Base-by-base conservation (phyloP, 2,329 filamentous ascomycete genomes). In the Byssochlamys sp. region DNA sequence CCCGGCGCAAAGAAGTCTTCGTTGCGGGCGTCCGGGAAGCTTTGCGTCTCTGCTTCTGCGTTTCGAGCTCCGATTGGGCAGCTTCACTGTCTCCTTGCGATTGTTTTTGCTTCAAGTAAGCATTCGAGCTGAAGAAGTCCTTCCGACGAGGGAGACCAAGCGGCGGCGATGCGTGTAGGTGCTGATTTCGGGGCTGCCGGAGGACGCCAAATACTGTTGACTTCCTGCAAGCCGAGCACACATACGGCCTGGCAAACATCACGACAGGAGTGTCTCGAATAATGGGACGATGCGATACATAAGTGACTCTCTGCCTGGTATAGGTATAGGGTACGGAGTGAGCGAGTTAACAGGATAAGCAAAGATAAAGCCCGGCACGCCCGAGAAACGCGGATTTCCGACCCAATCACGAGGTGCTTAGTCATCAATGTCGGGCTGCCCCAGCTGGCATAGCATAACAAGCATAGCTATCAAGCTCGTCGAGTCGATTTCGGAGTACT, bases 1-100 rank as follows among this genome's bases (percentile, higher is more conserved):
- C 90, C 58, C 91, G 83, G 57, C 92, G 85, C 31, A 96, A 78
- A 1, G 90, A 94, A 60, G 86, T 88, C 63, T 90, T 88, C 51
- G 83, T 76, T 26, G 79, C 77, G 2, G 81, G 76, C 26, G 76
- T 75, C 60, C 81, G 73, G n/a, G 71, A 67, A 5, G 73, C 70
- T 61, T 82, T 81, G 57, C 79, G 77, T 66, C 77, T 79, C 64
- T 75, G 67, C 19, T 72, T 70, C 51, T 70, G 69, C 3, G 59
- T 54, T 39, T 69, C 66, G 14, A 57, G 35, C 14, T 57, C 35
- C 14, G 55, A 45, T 24, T 65, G 63, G 19, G 59, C 58, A 4
- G 60, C 51, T 4, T 56, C 52, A 27, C 66, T 62, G 7, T 61
- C 62, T 12, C 56, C 57, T 27, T 60, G 60, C 9, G 61, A 45